phyloP scores from a whole-genome alignment of 176 grass and related monocot species.

The Tuctoria greenei region DNA sequence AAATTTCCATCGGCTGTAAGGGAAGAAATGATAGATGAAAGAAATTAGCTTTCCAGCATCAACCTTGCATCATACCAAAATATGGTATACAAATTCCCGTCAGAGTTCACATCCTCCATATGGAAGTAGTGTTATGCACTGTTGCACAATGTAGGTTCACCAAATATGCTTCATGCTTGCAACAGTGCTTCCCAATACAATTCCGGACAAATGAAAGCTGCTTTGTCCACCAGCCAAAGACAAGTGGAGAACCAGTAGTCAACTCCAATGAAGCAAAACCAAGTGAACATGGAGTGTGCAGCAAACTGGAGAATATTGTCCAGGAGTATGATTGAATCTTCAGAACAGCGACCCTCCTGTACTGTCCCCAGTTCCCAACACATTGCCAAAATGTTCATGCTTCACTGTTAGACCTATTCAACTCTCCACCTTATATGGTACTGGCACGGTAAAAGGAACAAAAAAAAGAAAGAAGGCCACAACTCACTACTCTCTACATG shows the following conservation, averaged over 20 bases:
- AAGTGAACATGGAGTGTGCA: neutral
- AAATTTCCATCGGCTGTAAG: slow-evolving; percentile 99
- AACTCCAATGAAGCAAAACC: slow-evolving; percentile 23
- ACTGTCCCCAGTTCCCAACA: slow-evolving; percentile 20
- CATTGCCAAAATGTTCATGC: neutral
- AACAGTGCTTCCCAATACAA: slow-evolving; percentile 38
- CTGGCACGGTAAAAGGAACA: neutral
- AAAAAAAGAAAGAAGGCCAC: neutral
- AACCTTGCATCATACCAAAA: slow-evolving; percentile 62
- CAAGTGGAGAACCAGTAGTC: neutral
- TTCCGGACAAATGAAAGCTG: slow-evolving; percentile 21
- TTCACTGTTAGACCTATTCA: neutral
- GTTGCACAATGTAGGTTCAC: slow-evolving; percentile 23
- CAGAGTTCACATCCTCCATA: slow-evolving; percentile 21
- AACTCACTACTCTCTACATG: neutral
- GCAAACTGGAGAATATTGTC: slow-evolving; percentile 20
- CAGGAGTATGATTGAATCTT: slow-evolving; percentile 15
- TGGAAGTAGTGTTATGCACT: slow-evolving; percentile 40
- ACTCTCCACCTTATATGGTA: neutral
- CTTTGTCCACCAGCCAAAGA: slow-evolving; percentile 4
- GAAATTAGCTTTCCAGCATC: slow-evolving; percentile 65
- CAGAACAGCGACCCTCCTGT: slow-evolving; percentile 3
- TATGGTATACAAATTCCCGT: slow-evolving; percentile 46
- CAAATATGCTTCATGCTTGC: slow-evolving; percentile 9
- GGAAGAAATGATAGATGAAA: slow-evolving; percentile 90